Evolutionary conservation across 345 rosid species (phyloP), one percentile per base, ranked within the genome.

Genomic region (Citrus inodora): DNA sequence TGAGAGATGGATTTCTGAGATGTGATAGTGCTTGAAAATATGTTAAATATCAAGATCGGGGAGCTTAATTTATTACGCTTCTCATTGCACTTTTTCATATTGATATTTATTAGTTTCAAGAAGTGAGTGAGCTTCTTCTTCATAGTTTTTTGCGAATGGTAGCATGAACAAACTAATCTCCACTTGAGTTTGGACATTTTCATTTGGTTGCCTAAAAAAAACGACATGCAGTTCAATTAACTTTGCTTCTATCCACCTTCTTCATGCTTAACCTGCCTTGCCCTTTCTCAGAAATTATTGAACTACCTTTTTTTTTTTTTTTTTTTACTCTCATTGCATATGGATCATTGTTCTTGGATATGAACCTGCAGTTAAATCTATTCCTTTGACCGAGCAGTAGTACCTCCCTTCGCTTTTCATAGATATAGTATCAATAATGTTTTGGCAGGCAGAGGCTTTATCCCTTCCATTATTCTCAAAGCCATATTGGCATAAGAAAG

Each of bases 401-500:
- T 19, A 37, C 0, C 24, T 30, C 53, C 46, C 30, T 48, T 66
- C 64, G 55, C 9, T 71, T 38, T 25, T 55, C 30, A 10, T 70
- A n/a, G 70, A 69, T 75, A 65, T 13, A 7, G 68, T 56, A 63
- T 46, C 58, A 19, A 22, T 61, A 46, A 19, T 30, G 21, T 35
- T 75, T 30, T 59, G 6, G 42, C 14, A 64, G 62, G 7, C 76
- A 25, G 62, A 38, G 67, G 71, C 76, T 35, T 51, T 42, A 40
- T 55, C 10, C n/a, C 65, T 70, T 55, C 7, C 11, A 25, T 51
- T 25, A 56, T 46, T 4, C 59, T 46, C 8, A 63, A 74, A 65
- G 17, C 64, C 65, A 33, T 71, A 30, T 77, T 66, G 67, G 67
- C 62, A 55, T 68, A n/a, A 63, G 19, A 67, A 37, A 63, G 58